These are phyloP conservation scores for Colletotrichum lentis DNA, from an alignment of 2,329 filamentous ascomycete genomes.

Conservation along the genomic window DNA sequence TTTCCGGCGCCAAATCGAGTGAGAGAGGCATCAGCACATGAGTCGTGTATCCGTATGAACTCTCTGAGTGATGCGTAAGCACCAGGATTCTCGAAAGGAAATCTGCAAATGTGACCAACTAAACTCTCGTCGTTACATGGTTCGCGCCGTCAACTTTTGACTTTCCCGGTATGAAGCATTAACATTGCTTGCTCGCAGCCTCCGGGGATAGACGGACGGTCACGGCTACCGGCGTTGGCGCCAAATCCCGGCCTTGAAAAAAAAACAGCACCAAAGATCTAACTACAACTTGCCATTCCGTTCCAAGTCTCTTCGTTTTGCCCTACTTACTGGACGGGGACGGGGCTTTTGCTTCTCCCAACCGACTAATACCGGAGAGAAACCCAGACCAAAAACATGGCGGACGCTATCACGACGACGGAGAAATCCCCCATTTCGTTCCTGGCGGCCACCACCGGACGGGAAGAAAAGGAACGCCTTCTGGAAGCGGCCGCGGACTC, in stretches of 20 bases:
- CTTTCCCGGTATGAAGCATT: not conserved
- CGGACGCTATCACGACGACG: not conserved
- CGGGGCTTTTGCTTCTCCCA: not conserved
- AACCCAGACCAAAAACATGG: not conserved
- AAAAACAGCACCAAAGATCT: not conserved
- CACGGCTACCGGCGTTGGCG: not conserved
- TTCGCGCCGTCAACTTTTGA: not conserved
- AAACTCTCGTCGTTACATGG: not conserved
- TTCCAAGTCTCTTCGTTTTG: not conserved
- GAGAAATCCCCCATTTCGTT: not conserved
- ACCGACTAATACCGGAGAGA: too few species aligned
- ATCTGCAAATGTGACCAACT: not conserved
- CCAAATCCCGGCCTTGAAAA: not conserved
- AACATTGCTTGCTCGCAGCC: not conserved
- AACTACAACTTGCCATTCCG: not conserved
- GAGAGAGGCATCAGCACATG: too few species aligned
- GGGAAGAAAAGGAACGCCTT: not conserved
- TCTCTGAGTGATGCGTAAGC: not conserved
- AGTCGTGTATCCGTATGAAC: not conserved
- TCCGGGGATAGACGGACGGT: too few species aligned
- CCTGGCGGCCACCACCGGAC: not conserved
- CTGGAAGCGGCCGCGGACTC: not conserved
- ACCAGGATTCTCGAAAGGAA: not conserved
- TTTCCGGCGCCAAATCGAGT: not conserved
- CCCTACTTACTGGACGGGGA: not conserved